These are phyloP conservation scores for Alternaria solani DNA, from an alignment of 2,329 filamentous ascomycete species.

Conservation along the genomic window DNA sequence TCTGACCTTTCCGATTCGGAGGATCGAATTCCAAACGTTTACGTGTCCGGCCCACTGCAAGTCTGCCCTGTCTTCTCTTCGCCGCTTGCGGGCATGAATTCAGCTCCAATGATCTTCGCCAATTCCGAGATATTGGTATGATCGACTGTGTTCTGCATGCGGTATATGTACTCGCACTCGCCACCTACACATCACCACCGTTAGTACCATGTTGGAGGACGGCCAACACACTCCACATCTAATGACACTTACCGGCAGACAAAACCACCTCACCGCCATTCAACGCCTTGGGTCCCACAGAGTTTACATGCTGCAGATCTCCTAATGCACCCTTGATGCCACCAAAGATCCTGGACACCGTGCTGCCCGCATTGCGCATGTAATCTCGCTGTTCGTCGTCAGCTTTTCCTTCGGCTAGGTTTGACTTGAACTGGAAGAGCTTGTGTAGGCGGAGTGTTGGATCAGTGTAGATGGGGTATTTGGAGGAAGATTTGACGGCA, in stretches of 20 bases:
- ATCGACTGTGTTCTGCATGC: conserved; percentile 40
- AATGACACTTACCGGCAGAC: conserved; percentile 20
- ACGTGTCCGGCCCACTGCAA: background rate
- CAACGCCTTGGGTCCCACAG: conserved; percentile 33
- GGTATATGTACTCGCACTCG: conserved; percentile 33
- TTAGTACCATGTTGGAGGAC: background rate
- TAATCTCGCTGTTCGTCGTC: conserved; percentile 30
- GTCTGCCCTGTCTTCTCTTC: background rate
- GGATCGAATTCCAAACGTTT: background rate
- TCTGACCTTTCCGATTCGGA: no score
- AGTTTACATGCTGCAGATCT: conserved; percentile 24
- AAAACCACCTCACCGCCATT: conserved; percentile 36
- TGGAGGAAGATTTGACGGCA: conserved; percentile 21
- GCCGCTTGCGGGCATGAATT: background rate
- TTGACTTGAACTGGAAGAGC: conserved; percentile 33
- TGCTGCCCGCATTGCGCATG: conserved; percentile 30
- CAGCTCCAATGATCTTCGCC: conserved; percentile 11
- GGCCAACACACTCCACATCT: fast-evolving
- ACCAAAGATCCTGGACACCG: conserved; percentile 19
- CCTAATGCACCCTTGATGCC: conserved; percentile 32
- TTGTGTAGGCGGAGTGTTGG: conserved; percentile 29
- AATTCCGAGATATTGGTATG: conserved; percentile 31
- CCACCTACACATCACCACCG: conserved; percentile 17
- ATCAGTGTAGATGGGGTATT: conserved; percentile 36
- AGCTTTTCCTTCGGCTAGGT: conserved; percentile 20